Percentiles rank a stretch among this genome's conserved stretches.
Conservation (phyloP, 1,284 basidiomycete genomes). For the Phlebopus sp. region DNA sequence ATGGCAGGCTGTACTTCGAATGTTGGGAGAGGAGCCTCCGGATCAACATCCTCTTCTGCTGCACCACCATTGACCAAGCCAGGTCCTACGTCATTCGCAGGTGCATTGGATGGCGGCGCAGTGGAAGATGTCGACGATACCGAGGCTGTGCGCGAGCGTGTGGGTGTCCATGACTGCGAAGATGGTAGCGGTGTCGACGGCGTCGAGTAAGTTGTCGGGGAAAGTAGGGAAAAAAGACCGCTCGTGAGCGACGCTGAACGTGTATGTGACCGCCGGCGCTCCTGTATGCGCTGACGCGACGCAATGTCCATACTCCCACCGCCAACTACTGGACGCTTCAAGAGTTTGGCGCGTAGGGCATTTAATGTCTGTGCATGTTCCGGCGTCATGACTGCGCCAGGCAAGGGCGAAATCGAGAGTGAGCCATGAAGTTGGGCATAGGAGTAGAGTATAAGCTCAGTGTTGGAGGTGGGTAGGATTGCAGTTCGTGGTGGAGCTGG, state of each 20-base stretch:
- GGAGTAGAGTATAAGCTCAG: constrained; percentile 80
- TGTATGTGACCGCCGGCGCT: constrained; percentile 38
- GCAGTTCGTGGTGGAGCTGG: constrained; percentile 33
- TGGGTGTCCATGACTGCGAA: constrained; percentile 24
- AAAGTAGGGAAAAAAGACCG: constrained; percentile 54
- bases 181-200: constrained; percentile 23
- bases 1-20: constrained; percentile 81
- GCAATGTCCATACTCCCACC: constrained; percentile 79
- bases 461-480: constrained; percentile 44
- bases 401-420: constrained; percentile 43
- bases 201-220: constrained; percentile 33
- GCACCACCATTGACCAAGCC: constrained; percentile 17
- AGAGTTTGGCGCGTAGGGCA: constrained; percentile 47
- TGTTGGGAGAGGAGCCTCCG: constrained; percentile 72
- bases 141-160: constrained; percentile 22
- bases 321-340: constrained; percentile 54
- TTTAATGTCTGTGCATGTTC: constrained; percentile 44
- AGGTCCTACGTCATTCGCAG: constrained; percentile 20
- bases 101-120: constrained; percentile 1
- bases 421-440: constrained; percentile 82
- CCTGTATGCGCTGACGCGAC: constrained; percentile 33
- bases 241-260: constrained; percentile 55
- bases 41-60: constrained; percentile 48
- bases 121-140: constrained; percentile 13
- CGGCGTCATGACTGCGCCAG: constrained; percentile 28